These are phyloP conservation scores for Paramecium bursaria DNA, from an alignment of 73 alveolate genomes.

Conservation along the genomic window DNA sequence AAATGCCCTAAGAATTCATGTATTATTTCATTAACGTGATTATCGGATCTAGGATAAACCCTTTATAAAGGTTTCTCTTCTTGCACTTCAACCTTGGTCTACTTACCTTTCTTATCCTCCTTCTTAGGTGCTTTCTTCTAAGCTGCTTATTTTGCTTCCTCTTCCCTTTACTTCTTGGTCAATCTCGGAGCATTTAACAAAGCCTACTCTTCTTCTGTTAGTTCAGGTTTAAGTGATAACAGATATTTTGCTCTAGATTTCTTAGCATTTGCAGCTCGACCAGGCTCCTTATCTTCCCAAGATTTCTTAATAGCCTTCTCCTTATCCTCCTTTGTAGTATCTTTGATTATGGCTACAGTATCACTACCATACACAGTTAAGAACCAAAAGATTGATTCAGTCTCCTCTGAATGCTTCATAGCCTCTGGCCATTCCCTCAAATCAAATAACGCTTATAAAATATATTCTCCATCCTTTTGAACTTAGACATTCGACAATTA, in stretches of 20 bases:
- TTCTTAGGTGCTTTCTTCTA: constrained; percentile 63
- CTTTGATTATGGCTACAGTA: constrained; percentile 93
- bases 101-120: constrained; percentile 65
- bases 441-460: constrained; percentile 80
- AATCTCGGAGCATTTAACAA: constrained; percentile 67
- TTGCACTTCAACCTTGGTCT: constrained; percentile 62
- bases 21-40: constrained; percentile 61
- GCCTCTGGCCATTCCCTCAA: constrained; percentile 88
- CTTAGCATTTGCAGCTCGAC: constrained; percentile 97
- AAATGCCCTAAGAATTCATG: constrained; percentile 54
- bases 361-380: constrained; percentile 90
- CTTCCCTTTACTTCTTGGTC: constrained; percentile 69
- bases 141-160: constrained; percentile 45
- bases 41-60: constrained; percentile 33
- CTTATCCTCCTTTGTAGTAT: constrained; percentile 95
- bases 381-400: constrained; percentile 85
- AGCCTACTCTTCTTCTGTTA: constrained; percentile 68
- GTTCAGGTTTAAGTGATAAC: constrained; percentile 76
- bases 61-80: constrained; percentile 29
- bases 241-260: constrained; percentile 86
- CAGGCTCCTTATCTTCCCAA: constrained; percentile 98
- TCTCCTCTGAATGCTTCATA: constrained; percentile 60
- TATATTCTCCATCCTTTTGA: constrained; percentile 67
- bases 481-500: constrained; percentile 77
- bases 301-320: constrained; percentile 91